Base-by-base conservation (phyloP, 2,329 filamentous ascomycete genomes). In the Penicillium nordicum region DNA sequence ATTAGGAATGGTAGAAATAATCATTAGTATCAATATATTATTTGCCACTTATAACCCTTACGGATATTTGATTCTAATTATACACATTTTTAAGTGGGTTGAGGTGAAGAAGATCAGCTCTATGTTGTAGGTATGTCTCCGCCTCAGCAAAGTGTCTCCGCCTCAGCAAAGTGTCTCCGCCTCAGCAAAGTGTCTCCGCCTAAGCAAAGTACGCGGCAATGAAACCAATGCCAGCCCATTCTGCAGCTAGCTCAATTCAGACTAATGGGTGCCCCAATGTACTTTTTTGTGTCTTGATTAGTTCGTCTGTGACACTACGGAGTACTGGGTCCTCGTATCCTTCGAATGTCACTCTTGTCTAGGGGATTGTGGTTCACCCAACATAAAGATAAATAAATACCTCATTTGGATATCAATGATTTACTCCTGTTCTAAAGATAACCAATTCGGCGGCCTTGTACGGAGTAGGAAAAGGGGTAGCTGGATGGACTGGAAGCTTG, bases 171-270 rank as follows among this genome's bases (percentile, higher is more conserved):
- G 16, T 55, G 11, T 21, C 36, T 44, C 38, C 30, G 21, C 29
- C 16, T 32, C 5, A 18, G 18, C 18, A 18, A 18, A 18, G 18
- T 18, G 11, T 21, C 36, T 44, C 38, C 30, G 21, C 29, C 16
- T 32, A 5, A 14, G 27, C 34, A 41, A 12, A 21, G 16, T 55
- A 27, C 34, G 25, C 18, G n/a, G 41, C 23, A 23, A 29, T 55
- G 34, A 52, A 52, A 55, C 42, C 34, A 45, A 32, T 25, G 21
- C 27, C 32, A 51, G 42, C 48, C 53, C 41, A 29, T 45, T 36
- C 34, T 56, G 48, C 53, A 55, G 40, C 47, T 46, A 41, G 30
- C 47, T 36, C 21, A 45, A 51, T 45, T 5, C 5, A 23, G 44
- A 16, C 27, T 16, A 21, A 4, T 21, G 4, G 3, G 25, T 42